Evolutionary conservation across 345 rosid species (phyloP).

Genomic region (Sisymbrium altissimum): DNA sequence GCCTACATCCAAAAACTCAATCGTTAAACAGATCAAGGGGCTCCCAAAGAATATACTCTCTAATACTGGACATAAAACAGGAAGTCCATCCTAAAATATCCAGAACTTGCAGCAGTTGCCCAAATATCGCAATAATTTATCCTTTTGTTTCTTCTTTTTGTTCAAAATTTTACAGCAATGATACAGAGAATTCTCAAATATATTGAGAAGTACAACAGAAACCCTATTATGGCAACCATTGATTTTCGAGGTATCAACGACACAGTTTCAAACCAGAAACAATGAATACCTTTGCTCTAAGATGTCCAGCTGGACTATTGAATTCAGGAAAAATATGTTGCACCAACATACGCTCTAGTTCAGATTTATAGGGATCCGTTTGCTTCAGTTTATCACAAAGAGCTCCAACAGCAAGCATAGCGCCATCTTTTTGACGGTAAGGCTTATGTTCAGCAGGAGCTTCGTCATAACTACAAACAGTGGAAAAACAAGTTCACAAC

Average conservation of each 20-base stretch:
- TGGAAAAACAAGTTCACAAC: constrained; percentile 5
- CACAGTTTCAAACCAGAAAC: neutral
- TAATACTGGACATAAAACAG: constrained; percentile 8
- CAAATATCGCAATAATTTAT: neutral
- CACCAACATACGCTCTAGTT: constrained; percentile 82
- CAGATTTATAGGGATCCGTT: constrained; percentile 89
- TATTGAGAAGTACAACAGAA: neutral
- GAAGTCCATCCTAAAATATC: neutral
- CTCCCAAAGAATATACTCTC: neutral
- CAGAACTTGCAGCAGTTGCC: neutral
- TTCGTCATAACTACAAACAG: constrained; percentile 69
- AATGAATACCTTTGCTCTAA: constrained; percentile 77
- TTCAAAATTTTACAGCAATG: neutral
- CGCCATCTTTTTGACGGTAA: constrained; percentile 94
- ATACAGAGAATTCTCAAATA: constrained; percentile 4
- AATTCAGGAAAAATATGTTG: constrained; percentile 95
- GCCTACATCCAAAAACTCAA: constrained; percentile 45
- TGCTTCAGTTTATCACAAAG: constrained; percentile 97
- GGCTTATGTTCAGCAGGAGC: constrained; percentile 70
- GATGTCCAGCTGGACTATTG: constrained; percentile 82
- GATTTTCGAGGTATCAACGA: constrained; percentile 11
- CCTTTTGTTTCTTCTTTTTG: neutral
- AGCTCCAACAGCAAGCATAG: constrained; percentile 95
- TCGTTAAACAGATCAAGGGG: neutral
- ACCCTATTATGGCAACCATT: neutral